These are phyloP conservation scores for Scalesia atractyloides DNA, from an alignment of 129 eudicot species.

Conservation along the genomic window DNA sequence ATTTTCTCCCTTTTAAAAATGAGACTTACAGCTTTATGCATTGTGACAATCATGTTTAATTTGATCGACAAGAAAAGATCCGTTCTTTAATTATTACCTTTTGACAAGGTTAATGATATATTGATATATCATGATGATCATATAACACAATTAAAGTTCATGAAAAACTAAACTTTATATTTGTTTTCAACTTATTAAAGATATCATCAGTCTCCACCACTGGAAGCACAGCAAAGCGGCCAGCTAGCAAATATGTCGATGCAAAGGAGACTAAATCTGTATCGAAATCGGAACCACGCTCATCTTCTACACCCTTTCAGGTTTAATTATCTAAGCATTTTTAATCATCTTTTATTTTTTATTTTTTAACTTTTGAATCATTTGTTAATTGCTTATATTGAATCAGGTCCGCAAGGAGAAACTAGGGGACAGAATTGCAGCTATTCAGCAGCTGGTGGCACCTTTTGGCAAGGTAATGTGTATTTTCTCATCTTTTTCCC, in stretches of 20 bases:
- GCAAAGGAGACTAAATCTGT: slow-evolving; percentile 45
- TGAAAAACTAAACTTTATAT: slow-evolving; percentile 28
- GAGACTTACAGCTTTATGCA: not conserved
- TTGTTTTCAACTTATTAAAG: slow-evolving; percentile 43
- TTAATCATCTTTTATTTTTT: not conserved
- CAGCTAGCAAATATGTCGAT: slow-evolving; percentile 49
- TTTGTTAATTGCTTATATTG: not conserved
- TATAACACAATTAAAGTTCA: slow-evolving; percentile 16
- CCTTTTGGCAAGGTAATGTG: slow-evolving; percentile 86
- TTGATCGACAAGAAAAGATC: not conserved
- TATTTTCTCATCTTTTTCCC: slow-evolving; percentile 6
- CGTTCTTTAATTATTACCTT: slow-evolving; percentile 23
- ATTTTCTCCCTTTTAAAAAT: slow-evolving; percentile 37
- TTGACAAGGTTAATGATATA: slow-evolving; percentile 28
- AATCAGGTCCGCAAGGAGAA: slow-evolving; percentile 88
- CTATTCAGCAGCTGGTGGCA: slow-evolving; percentile 93
- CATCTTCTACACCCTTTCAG: slow-evolving; percentile 86
- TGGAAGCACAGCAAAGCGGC: slow-evolving; percentile 46
- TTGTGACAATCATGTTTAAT: not conserved
- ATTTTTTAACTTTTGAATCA: not conserved
- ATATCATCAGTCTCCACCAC: slow-evolving; percentile 44
- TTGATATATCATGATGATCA: slow-evolving; percentile 16
- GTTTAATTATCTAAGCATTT: slow-evolving; percentile 30
- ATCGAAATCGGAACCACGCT: slow-evolving; percentile 61
- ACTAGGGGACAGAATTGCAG: slow-evolving; percentile 93